Evolutionary conservation across 2,329 filamentous ascomycete species (phyloP), one percentile per base, ranked within the genome.

Genomic region (Clonostachys chloroleuca): DNA sequence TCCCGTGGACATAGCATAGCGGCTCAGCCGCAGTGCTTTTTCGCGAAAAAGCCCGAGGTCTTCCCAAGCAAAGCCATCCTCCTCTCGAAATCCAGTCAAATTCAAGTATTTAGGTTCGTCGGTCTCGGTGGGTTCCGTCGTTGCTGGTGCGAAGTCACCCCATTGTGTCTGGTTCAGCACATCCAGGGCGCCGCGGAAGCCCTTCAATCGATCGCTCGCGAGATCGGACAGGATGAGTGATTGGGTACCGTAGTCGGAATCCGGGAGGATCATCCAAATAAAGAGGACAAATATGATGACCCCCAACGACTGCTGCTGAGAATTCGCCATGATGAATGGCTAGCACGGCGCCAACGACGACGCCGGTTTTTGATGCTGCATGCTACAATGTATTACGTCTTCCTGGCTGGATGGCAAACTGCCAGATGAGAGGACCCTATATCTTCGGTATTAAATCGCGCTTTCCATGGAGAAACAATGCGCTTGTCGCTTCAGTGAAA

Each of bases 51-150:
- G 67, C 0, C 73, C 72, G 18, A 96, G 70, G 48, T 90, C 75
- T 34, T 84, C 78, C 92, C 92, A 96, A 2, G 81, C 85, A 64
- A 88, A 89, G 5, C 79, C 82, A 66, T 95, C 87, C 17, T 83
- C 77, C 42, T 81, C 70, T 43, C 87, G 80, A 51, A 95, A 84
- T 1, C 92, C 92, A 3, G 88, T 88, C 45, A 96, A 70, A 56
- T 90, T 89, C 49, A 91, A 67, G 51, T 76, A 84, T 20, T 66
- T 69, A 7, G 17, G 12, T 42, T 52, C 53, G 18, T 52, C 49
- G 14, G 49, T 54, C 17, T 55, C 56, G 14, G 63, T 59, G 20
- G 54, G 56, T 46, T 52, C 52, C 10, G 56, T 61, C 12, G 14
- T 16, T 16, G 40, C 34, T 12, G 80, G 81, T 14, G 66, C 56